Conservation (phyloP, 2,329 filamentous ascomycete species). For the Trichoderma sp. region DNA sequence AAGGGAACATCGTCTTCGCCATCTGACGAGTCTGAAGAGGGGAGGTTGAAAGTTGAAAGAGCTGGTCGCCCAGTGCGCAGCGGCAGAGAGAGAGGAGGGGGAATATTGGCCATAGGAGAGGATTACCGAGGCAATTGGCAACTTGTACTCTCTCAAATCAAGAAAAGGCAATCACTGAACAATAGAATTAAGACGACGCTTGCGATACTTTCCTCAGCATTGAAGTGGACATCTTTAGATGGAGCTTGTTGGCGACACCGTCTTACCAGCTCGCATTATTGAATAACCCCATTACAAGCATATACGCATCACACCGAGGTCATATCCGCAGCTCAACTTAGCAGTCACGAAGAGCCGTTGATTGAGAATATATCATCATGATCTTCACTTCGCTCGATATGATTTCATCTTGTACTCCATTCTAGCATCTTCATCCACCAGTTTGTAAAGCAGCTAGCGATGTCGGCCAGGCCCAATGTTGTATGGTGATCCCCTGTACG, state of each 20-base stretch:
- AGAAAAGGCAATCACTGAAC: background rate
- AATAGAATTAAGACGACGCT: background rate
- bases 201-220: background rate
- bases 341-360: background rate
- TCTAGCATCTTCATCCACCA: background rate
- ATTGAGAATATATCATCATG: no score
- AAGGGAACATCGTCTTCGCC: constrained; percentile 65
- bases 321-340: no score
- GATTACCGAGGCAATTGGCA: background rate
- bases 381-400: background rate
- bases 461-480: background rate
- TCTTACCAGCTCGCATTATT: constrained; percentile 8
- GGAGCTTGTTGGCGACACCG: background rate
- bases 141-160: background rate
- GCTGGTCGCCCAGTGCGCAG: constrained; percentile 24
- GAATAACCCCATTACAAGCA: constrained; percentile 27
- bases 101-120: constrained; percentile 28
- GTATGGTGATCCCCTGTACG: background rate
- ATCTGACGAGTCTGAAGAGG: constrained; percentile 38
- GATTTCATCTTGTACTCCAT: background rate
- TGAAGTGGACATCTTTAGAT: background rate
- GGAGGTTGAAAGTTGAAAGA: constrained; percentile 41
- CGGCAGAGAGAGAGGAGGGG: constrained; percentile 27
- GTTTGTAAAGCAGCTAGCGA: background rate
- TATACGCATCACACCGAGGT: background rate